Conservation (phyloP, 306 rosid species). For the Mimosa bimucronata region DNA sequence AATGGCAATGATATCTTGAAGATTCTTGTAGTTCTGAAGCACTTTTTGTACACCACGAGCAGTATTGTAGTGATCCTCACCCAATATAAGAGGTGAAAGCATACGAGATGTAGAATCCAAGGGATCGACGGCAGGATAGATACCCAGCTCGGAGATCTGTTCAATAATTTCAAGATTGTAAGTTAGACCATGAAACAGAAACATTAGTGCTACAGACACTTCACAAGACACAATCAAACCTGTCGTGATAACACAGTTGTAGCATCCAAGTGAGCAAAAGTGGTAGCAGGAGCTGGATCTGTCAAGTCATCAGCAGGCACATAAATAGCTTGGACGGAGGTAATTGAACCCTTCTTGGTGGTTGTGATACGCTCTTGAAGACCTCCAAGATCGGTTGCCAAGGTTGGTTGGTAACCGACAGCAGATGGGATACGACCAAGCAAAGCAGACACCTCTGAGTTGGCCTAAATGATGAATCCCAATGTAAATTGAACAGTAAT, state of each 20-base stretch:
- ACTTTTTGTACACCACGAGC: slow-evolving; percentile 99
- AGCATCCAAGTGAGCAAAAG: slow-evolving; percentile 99
- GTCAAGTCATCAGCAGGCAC: slow-evolving; percentile 99
- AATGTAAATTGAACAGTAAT: neutral
- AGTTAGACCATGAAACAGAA: neutral
- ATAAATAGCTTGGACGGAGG: slow-evolving; percentile 98
- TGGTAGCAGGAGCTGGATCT: slow-evolving; percentile 99
- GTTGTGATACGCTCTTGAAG: slow-evolving; percentile 99
- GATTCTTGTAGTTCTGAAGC: slow-evolving; percentile 96
- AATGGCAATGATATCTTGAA: slow-evolving; percentile 99
- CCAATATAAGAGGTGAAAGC: slow-evolving; percentile 99
- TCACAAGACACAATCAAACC: slow-evolving; percentile 51
- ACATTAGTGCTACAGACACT: neutral
- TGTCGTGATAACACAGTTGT: slow-evolving; percentile 96
- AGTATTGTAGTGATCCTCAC: slow-evolving; percentile 85
- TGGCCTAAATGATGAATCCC: slow-evolving; percentile 64
- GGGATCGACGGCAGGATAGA: slow-evolving; percentile 97
- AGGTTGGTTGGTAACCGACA: slow-evolving; percentile 97
- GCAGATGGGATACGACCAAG: slow-evolving; percentile 99
- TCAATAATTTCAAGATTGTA: slow-evolving; percentile 17
- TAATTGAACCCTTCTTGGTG: slow-evolving; percentile 97
- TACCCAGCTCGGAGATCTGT: slow-evolving; percentile 97
- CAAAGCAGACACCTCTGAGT: slow-evolving; percentile 99
- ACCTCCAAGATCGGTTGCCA: slow-evolving; percentile 98
- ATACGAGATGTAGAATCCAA: slow-evolving; percentile 97